Evolutionary conservation across 1,139 yeast genomes (phyloP).

Genomic region (Ogataea hybrid): DNA sequence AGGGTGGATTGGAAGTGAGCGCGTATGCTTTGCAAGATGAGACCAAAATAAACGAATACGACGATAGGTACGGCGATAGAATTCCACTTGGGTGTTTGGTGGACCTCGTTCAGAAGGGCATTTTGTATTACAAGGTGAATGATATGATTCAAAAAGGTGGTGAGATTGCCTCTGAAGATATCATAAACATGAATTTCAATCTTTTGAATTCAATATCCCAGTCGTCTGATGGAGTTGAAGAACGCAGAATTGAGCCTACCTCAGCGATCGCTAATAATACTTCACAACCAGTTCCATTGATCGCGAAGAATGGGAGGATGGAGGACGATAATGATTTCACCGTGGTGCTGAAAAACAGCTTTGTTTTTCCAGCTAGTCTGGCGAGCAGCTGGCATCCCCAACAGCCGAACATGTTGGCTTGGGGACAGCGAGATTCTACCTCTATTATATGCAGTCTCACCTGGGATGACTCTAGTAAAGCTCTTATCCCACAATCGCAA

Average conservation of each 20-base stretch:
- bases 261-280: background rate
- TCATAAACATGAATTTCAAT: constrained; percentile 29
- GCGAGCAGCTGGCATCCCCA: constrained; percentile 42
- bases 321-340: constrained; percentile 32
- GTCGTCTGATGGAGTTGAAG: constrained; percentile 15
- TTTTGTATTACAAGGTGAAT: constrained; percentile 63
- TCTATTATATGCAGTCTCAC: constrained; percentile 34
- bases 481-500: constrained; percentile 12
- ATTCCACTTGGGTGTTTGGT: constrained; percentile 77
- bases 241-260: constrained; percentile 15
- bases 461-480: constrained; percentile 11
- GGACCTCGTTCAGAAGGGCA: constrained; percentile 80
- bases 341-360: constrained; percentile 30
- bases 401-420: constrained; percentile 34
- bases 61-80: constrained; percentile 44
- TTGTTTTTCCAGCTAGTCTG: constrained; percentile 34
- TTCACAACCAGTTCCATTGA: background rate
- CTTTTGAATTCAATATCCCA: constrained; percentile 29
- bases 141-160: constrained; percentile 34
- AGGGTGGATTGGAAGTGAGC: constrained; percentile 75
- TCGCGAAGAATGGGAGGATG: background rate
- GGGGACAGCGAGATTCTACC: constrained; percentile 39
- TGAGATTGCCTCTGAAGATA: constrained; percentile 22
- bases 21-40: constrained; percentile 84
- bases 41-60: constrained; percentile 59